Percentiles rank a stretch among this genome's conserved stretches.
Evolutionary conservation across 495 filamentous ascomycete species (phyloP).

Genomic region (Neurospora terricola): DNA sequence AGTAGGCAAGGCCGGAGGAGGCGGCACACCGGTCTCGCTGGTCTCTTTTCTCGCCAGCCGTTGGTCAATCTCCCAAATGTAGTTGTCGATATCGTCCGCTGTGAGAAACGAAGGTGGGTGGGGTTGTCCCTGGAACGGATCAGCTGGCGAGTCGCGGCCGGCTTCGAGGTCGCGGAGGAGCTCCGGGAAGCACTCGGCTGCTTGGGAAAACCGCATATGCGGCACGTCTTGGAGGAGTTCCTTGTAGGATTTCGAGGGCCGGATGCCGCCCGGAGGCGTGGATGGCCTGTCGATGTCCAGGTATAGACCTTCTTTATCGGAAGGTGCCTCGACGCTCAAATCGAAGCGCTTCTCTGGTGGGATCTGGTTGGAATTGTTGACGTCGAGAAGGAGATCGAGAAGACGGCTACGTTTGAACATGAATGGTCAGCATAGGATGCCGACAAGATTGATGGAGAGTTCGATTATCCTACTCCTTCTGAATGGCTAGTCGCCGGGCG

Average conservation of each 20-base stretch:
- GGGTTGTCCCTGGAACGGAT: constrained; percentile 24
- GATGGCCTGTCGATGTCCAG: constrained; percentile 23
- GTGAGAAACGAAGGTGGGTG: constrained; percentile 52
- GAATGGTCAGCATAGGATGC: not conserved
- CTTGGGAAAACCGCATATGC: constrained; percentile 27
- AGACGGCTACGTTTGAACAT: constrained; percentile 44
- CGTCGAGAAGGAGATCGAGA: constrained; percentile 75
- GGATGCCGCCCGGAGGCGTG: constrained; percentile 14
- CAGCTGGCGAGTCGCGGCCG: constrained; percentile 23
- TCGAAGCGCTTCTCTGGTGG: constrained; percentile 62
- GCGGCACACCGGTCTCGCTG: constrained; percentile 1
- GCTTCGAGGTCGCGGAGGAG: constrained; percentile 33
- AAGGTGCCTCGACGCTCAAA: constrained; percentile 50
- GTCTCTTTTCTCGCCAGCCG: constrained; percentile 41
- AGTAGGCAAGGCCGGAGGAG: constrained; percentile 18
- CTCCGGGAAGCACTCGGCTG: constrained; percentile 27
- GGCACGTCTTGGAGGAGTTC: constrained; percentile 32
- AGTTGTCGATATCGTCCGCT: constrained; percentile 71
- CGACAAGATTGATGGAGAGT: constrained; percentile 4
- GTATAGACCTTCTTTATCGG: constrained; percentile 25
- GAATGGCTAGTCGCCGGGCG: constrained; percentile 67
- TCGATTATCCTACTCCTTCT: constrained; percentile 55
- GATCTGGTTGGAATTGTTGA: constrained; percentile 71
- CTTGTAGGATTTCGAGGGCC: constrained; percentile 27
- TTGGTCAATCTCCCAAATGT: constrained; percentile 60